These are phyloP conservation scores for Tranzscheliella williamsii DNA, from an alignment of 1,284 basidiomycete species.

Conservation along the genomic window DNA sequence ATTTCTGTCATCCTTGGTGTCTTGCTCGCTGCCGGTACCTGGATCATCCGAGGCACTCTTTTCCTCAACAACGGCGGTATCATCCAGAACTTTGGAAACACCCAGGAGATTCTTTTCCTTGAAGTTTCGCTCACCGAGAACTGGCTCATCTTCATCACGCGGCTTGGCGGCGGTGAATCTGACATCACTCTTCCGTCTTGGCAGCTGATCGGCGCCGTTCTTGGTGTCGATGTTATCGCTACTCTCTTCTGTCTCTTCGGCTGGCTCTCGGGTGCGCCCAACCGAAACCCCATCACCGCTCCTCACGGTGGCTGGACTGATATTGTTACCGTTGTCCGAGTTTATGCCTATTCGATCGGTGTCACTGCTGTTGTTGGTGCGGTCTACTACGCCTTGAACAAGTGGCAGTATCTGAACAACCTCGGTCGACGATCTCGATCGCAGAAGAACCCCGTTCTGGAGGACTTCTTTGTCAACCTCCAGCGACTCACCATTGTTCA, in stretches of 20 bases:
- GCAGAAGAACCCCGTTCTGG: constrained; percentile 64
- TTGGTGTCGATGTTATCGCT: constrained; percentile 66
- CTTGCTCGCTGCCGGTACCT: constrained; percentile 65
- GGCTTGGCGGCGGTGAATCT: constrained; percentile 60
- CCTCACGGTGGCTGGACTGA: constrained; percentile 63
- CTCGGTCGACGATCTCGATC: constrained; percentile 64
- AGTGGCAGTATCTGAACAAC: constrained; percentile 64
- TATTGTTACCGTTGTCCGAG: constrained; percentile 66
- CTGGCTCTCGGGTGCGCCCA: constrained; percentile 65
- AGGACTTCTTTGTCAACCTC: constrained; percentile 66
- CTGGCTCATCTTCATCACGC: constrained; percentile 67
- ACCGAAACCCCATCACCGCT: constrained; percentile 61
- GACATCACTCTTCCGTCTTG: constrained; percentile 64
- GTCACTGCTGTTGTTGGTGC: constrained; percentile 65
- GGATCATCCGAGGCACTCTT: constrained; percentile 66
- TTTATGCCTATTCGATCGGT: constrained; percentile 66
- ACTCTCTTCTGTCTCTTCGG: constrained; percentile 66
- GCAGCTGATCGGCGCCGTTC: constrained; percentile 65
- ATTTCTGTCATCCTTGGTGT: constrained; percentile 64
- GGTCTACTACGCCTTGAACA: constrained; percentile 63
- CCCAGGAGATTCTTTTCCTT: constrained; percentile 67
- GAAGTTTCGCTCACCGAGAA: constrained; percentile 68
- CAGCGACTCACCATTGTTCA: constrained; percentile 66
- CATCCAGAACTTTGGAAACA: constrained; percentile 66
- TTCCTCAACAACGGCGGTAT: constrained; percentile 65